Conservation (phyloP, 768 basidiomycete species). For the Daedalea quercina region DNA sequence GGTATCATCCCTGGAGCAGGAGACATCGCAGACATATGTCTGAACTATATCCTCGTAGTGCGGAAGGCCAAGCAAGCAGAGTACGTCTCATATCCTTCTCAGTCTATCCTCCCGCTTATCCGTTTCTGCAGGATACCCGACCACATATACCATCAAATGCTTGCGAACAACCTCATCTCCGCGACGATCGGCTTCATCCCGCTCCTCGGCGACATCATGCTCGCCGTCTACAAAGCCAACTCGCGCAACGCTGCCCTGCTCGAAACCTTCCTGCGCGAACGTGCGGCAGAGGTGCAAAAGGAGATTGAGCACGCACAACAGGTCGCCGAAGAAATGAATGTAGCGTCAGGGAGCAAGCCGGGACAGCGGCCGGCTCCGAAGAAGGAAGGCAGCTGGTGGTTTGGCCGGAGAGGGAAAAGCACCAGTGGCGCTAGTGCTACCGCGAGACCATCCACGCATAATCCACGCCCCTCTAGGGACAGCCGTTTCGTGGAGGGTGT, state of each 20-base stretch:
- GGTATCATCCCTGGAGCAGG: conserved; percentile 68
- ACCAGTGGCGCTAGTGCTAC: conserved; percentile 6
- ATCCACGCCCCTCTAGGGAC: conserved; percentile 12
- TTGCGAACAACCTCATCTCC: conserved; percentile 68
- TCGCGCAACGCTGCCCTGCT: conserved; percentile 82
- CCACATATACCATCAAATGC: conserved; percentile 71
- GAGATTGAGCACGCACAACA: conserved; percentile 5
- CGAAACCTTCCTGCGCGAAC: conserved; percentile 75
- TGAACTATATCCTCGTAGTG: conserved; percentile 76
- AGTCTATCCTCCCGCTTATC: not conserved
- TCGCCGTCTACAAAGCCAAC: conserved; percentile 83
- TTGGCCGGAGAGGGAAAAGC: conserved; percentile 11
- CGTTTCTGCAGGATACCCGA: conserved; percentile 32
- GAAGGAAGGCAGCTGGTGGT: conserved; percentile 9
- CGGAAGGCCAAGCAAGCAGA: conserved; percentile 72
- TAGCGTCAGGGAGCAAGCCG: not conserved
- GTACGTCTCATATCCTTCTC: conserved; percentile 23
- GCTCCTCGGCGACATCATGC: conserved; percentile 63
- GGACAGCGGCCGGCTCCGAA: not conserved
- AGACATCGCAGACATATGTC: conserved; percentile 50
- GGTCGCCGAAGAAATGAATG: not conserved
- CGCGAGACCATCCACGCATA: not conserved
- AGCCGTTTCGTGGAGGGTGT: conserved; percentile 37
- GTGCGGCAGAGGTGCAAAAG: conserved; percentile 63
- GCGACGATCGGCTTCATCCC: conserved; percentile 64